These are phyloP conservation scores for Cercospora sp. DNA, from an alignment of 2,329 filamentous ascomycete genomes.

Conservation along the genomic window DNA sequence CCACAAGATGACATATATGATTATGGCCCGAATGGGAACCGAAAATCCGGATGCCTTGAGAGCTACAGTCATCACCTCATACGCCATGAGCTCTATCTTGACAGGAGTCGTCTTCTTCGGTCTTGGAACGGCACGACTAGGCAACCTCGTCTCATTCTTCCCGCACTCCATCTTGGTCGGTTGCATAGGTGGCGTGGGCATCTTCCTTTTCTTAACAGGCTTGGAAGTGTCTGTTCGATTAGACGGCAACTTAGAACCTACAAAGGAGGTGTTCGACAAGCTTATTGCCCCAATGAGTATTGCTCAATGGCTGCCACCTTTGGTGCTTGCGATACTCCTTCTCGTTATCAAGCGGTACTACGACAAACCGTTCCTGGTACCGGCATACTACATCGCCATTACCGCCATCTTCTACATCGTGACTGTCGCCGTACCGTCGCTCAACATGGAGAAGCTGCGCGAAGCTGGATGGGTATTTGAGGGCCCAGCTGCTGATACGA, in stretches of 20 bases:
- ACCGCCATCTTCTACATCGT: conserved; percentile 76
- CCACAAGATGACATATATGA: conserved; percentile 94
- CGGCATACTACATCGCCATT: conserved; percentile 79
- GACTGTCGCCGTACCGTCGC: conserved; percentile 65
- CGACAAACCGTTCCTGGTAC: conserved; percentile 80
- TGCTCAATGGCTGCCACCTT: conserved; percentile 77
- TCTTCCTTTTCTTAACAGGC: conserved; percentile 88
- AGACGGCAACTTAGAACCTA: conserved; percentile 80
- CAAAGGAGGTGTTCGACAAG: conserved; percentile 71
- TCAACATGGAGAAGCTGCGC: conserved; percentile 68
- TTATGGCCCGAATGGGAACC: conserved; percentile 73
- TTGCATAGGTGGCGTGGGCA: conserved; percentile 95
- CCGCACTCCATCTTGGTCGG: conserved; percentile 94
- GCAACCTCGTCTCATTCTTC: conserved; percentile 94
- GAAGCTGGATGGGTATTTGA: conserved; percentile 86
- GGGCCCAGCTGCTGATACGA: conserved; percentile 77
- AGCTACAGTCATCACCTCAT: conserved; percentile 90
- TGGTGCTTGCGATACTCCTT: conserved; percentile 72
- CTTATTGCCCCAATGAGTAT: conserved; percentile 73
- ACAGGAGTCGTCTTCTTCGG: conserved; percentile 90
- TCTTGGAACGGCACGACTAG: conserved; percentile 83
- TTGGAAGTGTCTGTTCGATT: conserved; percentile 90
- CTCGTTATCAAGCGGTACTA: conserved; percentile 74
- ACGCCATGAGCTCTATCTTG: conserved; percentile 83
- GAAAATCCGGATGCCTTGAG: conserved; percentile 82